Evolutionary conservation across 257 asterid genomes (phyloP), one percentile per base, ranked within the genome.

Genomic region (Orobanche coerulescens): DNA sequence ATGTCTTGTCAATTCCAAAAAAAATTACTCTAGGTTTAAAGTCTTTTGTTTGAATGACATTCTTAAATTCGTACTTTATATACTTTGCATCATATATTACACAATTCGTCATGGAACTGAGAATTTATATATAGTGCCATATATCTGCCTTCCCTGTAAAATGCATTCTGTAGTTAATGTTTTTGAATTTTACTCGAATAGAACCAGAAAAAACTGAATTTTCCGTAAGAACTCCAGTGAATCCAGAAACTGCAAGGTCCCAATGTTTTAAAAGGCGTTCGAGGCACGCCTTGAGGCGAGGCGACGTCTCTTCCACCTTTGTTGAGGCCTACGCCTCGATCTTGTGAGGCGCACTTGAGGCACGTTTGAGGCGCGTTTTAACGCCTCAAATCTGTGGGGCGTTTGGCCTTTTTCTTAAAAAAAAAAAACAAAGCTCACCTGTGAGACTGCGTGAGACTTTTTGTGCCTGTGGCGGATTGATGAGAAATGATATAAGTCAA

Each of bases 181-280:
- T 34, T 50, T 34, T 5, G 40, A 34, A 23, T 56, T 22, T 24
- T 5, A 50, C 36, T 34, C 18, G 24, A 46, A 54, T 24, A 44
- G 51, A 37, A 67, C 36, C 37, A 5, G 36, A 49, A 39, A 37
- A 16, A 25, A 39, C 49, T 24, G 30, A 3, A 22, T n/a, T 14
- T 49, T 30, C 39, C 26, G 20, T 60, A 43, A 30, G 58, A 53
- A 46, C 66, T 14, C 11, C 6, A 60, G 20, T 53, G 51, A 61
- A 47, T 47, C 43, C 49, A 47, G 33, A 67, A 24, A 22, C 0
- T 12, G 24, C 34, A 11, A 56, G 48, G 49, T 13, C 58, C n/a
- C n/a, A n/a, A n/a, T n/a, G n/a, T n/a, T n/a, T n/a, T n/a, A n/a
- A n/a, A n/a, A n/a, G n/a, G n/a, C n/a, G n/a, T n/a, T n/a, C n/a